Percentiles rank a stretch among this genome's conserved stretches.
phyloP scores from a whole-genome alignment of 257 asterid species.

The Primulina tabacum region DNA sequence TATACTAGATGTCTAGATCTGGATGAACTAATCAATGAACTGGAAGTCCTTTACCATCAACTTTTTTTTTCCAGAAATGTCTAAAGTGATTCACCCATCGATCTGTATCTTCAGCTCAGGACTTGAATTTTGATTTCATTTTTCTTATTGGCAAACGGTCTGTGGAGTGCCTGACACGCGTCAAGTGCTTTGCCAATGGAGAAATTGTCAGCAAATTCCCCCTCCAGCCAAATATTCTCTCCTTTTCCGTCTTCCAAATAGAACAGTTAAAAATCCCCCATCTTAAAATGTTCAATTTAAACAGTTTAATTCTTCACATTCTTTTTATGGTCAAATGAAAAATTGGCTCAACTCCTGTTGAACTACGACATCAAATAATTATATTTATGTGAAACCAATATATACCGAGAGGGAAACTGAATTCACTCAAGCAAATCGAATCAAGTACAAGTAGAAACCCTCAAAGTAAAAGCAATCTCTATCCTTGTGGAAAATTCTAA shows the following conservation, averaged over 20 bases:
- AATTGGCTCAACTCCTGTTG: neutral
- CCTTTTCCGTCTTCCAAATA: neutral
- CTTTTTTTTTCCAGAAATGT: neutral
- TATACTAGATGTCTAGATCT: neutral
- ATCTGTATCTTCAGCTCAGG: neutral
- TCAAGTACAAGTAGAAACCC: neutral
- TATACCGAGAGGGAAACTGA: neutral
- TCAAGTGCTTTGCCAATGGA: neutral
- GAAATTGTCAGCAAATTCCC: neutral
- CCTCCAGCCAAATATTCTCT: neutral
- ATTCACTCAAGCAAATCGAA: neutral
- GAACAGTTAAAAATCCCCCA: neutral
- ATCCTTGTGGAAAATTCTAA: neutral
- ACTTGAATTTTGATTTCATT: neutral
- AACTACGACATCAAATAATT: conserved; percentile 3
- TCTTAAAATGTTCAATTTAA: neutral
- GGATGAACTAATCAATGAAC: neutral
- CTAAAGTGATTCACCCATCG: neutral
- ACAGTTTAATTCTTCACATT: neutral
- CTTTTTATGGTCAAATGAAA: conserved; percentile 8
- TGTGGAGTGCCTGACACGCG: neutral
- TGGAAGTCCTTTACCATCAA: neutral
- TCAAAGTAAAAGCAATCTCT: neutral
- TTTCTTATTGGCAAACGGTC: neutral
- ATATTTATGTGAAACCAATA: neutral